Evolutionary conservation across 768 basidiomycete species (phyloP).

Genomic region (Boletus rubropictus): DNA sequence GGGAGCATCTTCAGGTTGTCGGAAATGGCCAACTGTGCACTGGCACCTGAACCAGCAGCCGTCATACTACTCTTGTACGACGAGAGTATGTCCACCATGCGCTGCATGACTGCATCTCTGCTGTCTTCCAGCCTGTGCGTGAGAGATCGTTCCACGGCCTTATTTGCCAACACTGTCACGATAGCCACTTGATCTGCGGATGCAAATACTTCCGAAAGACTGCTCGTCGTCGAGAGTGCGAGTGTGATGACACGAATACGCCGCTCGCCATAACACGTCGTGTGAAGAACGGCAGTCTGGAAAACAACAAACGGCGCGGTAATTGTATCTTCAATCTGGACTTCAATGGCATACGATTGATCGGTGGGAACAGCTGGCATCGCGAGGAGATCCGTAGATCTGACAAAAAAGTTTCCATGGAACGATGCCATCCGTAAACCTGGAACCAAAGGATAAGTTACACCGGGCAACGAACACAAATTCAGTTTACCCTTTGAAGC

Average conservation of each 20-base stretch:
- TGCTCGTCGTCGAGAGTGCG: constrained; percentile 83
- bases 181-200: constrained; percentile 88
- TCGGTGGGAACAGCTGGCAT: constrained; percentile 97
- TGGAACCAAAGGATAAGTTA: constrained; percentile 21
- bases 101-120: constrained; percentile 77
- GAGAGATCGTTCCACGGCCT: constrained; percentile 85
- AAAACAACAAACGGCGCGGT: constrained; percentile 88
- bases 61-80: constrained; percentile 98
- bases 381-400: constrained; percentile 92
- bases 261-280: constrained; percentile 88
- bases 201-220: constrained; percentile 82
- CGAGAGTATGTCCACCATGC: constrained; percentile 75
- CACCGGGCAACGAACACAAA: neutral
- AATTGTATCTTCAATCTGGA: constrained; percentile 92
- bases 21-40: constrained; percentile 85
- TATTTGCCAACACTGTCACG: constrained; percentile 79
- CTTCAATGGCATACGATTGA: constrained; percentile 92
- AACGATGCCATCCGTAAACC: constrained; percentile 94
- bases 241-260: constrained; percentile 88
- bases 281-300: constrained; percentile 92
- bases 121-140: constrained; percentile 87
- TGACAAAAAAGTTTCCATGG: constrained; percentile 98
- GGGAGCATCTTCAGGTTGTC: constrained; percentile 96
- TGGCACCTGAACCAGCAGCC: constrained; percentile 86
- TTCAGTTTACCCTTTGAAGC: constrained; percentile 77